These are phyloP conservation scores for Murraya paniculata DNA, from an alignment of 345 rosid species.

Conservation along the genomic window DNA sequence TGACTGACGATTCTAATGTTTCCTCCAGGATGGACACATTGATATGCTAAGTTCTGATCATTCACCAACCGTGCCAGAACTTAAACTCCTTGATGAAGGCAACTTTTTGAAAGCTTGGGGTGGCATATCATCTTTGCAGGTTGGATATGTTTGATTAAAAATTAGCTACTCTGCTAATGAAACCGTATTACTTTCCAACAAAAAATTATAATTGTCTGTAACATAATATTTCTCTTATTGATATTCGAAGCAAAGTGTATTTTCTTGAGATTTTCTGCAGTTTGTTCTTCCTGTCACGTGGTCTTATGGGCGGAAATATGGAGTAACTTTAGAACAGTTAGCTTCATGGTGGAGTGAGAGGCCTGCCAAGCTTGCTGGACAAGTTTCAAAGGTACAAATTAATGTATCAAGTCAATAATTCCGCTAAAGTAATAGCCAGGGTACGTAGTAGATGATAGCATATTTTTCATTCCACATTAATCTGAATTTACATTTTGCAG, in stretches of 20 bases:
- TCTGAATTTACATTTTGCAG: constrained; percentile 31
- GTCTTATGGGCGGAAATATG: constrained; percentile 74
- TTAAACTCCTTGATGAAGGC: constrained; percentile 72
- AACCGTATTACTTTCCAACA: not conserved
- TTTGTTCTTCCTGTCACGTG: constrained; percentile 94
- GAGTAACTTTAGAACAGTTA: constrained; percentile 66
- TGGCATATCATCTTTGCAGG: constrained; percentile 97
- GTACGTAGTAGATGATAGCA: not conserved
- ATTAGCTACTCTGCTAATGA: not conserved
- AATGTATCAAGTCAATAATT: not conserved
- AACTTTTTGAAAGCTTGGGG: constrained; percentile 97
- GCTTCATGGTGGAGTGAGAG: constrained; percentile 88
- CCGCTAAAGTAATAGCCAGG: not conserved
- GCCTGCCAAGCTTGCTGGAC: constrained; percentile 86
- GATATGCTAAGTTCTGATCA: constrained; percentile 96
- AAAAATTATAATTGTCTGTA: not conserved
- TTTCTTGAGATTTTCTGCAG: constrained; percentile 49
- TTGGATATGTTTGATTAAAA: constrained; percentile 18
- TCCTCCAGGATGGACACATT: constrained; percentile 73
- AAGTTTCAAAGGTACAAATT: constrained; percentile 53
- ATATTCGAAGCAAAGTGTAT: constrained; percentile 22
- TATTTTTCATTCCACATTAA: not conserved
- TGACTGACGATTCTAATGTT: constrained; percentile 6
- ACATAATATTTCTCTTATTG: not conserved
- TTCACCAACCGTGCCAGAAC: constrained; percentile 85